phyloP scores from a whole-genome alignment of 2,329 filamentous ascomycete species.

The Cytospora schulzeri region DNA sequence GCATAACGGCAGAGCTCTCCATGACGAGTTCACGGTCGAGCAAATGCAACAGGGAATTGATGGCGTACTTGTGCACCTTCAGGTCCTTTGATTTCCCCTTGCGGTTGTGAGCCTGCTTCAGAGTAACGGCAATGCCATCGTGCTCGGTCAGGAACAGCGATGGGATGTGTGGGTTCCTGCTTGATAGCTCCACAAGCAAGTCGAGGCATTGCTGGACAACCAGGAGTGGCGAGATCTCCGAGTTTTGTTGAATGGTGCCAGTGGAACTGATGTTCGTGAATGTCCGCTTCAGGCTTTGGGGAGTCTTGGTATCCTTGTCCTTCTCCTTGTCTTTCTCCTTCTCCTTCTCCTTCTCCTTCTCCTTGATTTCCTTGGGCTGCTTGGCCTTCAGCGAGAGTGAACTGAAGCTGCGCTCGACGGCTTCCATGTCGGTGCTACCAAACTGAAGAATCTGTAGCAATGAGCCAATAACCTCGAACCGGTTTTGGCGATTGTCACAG shows the following conservation, averaged over 20 bases:
- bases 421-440: conserved; percentile 87
- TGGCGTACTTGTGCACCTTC: conserved; percentile 82
- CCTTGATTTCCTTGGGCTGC: conserved; percentile 52
- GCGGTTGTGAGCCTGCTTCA: conserved; percentile 75
- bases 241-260: conserved; percentile 60
- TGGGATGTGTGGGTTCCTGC: conserved; percentile 82
- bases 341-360: conserved; percentile 64
- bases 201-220: conserved; percentile 95
- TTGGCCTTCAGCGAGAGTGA: conserved; percentile 90
- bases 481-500: conserved; percentile 94
- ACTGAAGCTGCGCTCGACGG: conserved; percentile 93
- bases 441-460: conserved; percentile 93
- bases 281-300: conserved; percentile 76
- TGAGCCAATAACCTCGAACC: conserved; percentile 90
- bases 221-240: conserved; percentile 89
- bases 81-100: conserved; percentile 89
- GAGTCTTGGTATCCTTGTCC: conserved; percentile 68
- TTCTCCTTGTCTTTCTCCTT: conserved; percentile 69
- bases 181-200: conserved; percentile 79
- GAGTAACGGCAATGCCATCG: conserved; percentile 70
- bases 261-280: conserved; percentile 59
- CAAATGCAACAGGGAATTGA: conserved; percentile 86
- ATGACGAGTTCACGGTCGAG: conserved; percentile 94
- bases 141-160: conserved; percentile 95
- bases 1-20: conserved; percentile 97